phyloP scores from a whole-genome alignment of 2,329 filamentous ascomycete species.

The Claviceps quebecensis region DNA sequence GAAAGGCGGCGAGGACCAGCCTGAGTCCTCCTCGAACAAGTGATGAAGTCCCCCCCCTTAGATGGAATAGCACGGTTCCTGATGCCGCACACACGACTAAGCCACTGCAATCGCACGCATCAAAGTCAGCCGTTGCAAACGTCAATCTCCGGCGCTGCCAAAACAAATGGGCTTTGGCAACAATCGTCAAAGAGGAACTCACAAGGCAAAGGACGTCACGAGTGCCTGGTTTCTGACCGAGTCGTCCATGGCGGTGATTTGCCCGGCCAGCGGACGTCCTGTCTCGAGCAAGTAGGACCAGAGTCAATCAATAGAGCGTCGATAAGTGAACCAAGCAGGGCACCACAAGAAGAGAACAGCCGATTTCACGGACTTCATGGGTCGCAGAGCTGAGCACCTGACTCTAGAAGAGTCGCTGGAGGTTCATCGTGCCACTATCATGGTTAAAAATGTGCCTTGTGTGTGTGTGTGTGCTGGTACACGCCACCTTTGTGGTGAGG shows the following conservation, averaged over 20 bases:
- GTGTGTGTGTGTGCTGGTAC: not conserved
- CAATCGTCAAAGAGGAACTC: conserved; percentile 15
- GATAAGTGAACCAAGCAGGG: not conserved
- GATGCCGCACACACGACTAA: conserved; percentile 39
- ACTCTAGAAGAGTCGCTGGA: not conserved
- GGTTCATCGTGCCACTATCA: not conserved
- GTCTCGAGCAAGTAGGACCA: conserved; percentile 17
- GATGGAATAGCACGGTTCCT: conserved; percentile 30
- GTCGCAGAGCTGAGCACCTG: not conserved
- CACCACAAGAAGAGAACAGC: not conserved
- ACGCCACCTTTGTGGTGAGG: not conserved
- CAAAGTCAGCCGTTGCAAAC: not conserved
- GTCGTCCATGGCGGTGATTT: conserved; percentile 27
- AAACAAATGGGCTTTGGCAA: not conserved
- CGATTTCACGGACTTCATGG: not conserved
- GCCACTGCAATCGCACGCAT: conserved; percentile 22
- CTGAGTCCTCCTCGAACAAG: conserved; percentile 44
- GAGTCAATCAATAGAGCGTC: conserved; percentile 33
- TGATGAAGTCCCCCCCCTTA: conserved; percentile 32
- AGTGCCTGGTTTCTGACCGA: conserved; percentile 32
- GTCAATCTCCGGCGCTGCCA: not conserved
- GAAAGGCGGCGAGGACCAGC: conserved; percentile 47
- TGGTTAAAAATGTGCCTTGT: not conserved
- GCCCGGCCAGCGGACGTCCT: conserved; percentile 12
- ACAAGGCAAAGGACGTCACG: conserved; percentile 42